phyloP scores from a whole-genome alignment of 2,329 filamentous ascomycete species.

The Xylaria hypoxylon region DNA sequence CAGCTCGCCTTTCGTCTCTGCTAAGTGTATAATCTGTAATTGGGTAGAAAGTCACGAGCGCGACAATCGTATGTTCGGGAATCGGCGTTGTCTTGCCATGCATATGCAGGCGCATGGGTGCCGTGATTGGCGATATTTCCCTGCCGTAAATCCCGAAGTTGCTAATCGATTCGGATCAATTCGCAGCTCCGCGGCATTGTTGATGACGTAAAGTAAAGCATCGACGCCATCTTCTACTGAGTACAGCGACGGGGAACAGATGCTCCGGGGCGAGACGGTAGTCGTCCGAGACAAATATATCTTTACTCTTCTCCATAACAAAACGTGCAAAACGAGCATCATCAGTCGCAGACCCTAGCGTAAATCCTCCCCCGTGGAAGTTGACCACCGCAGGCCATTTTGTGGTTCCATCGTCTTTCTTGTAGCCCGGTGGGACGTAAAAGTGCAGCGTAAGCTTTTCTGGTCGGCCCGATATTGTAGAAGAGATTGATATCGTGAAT shows the following conservation, averaged over 20 bases:
- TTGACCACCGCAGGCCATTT: slow-evolving; percentile 69
- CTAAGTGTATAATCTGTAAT: slow-evolving; percentile 70
- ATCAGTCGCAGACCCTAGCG: slow-evolving; percentile 71
- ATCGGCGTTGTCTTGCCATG: slow-evolving; percentile 47
- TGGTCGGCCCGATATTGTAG: slow-evolving; percentile 52
- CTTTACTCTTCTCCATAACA: slow-evolving; percentile 64
- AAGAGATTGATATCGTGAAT: slow-evolving; percentile 68
- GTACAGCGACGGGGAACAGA: slow-evolving; percentile 72
- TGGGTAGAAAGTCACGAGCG: slow-evolving; percentile 71
- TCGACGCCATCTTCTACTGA: slow-evolving; percentile 76
- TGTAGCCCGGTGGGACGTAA: slow-evolving; percentile 57
- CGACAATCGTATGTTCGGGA: slow-evolving; percentile 61
- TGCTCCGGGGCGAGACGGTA: slow-evolving; percentile 75
- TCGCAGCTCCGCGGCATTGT: slow-evolving; percentile 66
- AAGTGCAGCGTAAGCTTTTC: slow-evolving; percentile 56
- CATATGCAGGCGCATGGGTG: slow-evolving; percentile 51
- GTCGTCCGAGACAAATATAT: slow-evolving; percentile 72
- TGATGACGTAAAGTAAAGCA: slow-evolving; percentile 70
- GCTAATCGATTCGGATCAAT: slow-evolving; percentile 68
- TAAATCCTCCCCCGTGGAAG: slow-evolving; percentile 76
- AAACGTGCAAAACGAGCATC: slow-evolving; percentile 71
- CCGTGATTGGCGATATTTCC: slow-evolving; percentile 65
- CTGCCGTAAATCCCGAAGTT: slow-evolving; percentile 73
- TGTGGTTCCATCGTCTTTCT: slow-evolving; percentile 42
- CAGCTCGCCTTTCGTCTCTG: slow-evolving; percentile 66